Percentiles rank a stretch among this genome's conserved stretches.
Conservation (phyloP, 768 basidiomycete genomes). For the Trametes elegans region DNA sequence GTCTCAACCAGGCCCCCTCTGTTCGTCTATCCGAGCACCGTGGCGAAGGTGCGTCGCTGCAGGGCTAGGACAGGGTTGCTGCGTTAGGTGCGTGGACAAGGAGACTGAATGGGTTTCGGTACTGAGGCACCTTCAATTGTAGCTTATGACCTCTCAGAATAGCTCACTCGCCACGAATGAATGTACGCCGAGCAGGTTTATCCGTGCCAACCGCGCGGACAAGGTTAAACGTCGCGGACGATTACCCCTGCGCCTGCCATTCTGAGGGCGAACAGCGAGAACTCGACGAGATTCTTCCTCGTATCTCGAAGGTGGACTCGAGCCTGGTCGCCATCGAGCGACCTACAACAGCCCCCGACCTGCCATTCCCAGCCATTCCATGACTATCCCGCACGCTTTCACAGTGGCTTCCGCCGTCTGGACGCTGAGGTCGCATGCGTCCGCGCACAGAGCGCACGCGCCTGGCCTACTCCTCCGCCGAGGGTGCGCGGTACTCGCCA, state of each 20-base stretch:
- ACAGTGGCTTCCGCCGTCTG: background rate
- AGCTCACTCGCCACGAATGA: conserved; percentile 10
- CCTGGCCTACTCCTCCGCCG: conserved; percentile 4
- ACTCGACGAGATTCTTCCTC: conserved; percentile 27
- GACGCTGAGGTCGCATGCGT: background rate
- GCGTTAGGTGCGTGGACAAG: conserved; percentile 3
- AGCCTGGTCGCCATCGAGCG: conserved; percentile 6
- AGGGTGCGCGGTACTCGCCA: background rate
- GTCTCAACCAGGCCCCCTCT: conserved; percentile 8
- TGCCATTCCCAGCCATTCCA: conserved; percentile 7
- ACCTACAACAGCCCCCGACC: background rate
- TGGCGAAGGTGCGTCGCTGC: background rate
- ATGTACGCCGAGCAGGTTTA: conserved; percentile 23
- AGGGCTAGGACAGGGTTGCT: background rate
- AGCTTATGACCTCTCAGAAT: conserved; percentile 1
- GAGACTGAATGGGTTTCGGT: conserved; percentile 16
- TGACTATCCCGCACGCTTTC: conserved; percentile 6
- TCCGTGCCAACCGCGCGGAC: conserved; percentile 20
- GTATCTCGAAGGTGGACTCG: conserved; percentile 3
- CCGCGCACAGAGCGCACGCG: background rate
- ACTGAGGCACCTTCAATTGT: conserved; percentile 1
- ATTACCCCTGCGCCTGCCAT: conserved; percentile 16
- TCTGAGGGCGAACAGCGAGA: conserved; percentile 21
- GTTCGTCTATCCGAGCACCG: conserved; percentile 6
- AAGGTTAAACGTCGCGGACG: conserved; percentile 27